These are phyloP conservation scores for Vitis hybrid DNA, from an alignment of 177 flowering plant species.

Conservation along the genomic window DNA sequence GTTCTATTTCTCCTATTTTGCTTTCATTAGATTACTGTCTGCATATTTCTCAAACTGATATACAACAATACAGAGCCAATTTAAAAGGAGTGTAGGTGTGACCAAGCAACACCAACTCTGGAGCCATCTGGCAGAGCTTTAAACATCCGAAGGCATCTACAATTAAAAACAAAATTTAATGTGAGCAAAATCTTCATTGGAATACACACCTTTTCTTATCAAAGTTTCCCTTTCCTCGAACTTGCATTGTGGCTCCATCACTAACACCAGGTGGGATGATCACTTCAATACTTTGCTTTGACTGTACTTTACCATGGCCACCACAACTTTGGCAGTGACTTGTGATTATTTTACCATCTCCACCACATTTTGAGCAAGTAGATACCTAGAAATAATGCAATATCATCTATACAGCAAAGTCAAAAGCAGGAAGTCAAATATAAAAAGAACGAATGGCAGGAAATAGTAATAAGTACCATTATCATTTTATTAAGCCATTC, in stretches of 20 bases:
- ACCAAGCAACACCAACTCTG: neutral
- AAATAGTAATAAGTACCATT: too few species aligned
- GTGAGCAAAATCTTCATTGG: neutral
- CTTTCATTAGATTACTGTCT: neutral
- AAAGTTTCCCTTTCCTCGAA: constrained; percentile 76
- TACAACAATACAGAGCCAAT: neutral
- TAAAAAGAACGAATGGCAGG: neutral
- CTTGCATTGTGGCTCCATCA: constrained; percentile 76
- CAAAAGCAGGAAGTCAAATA: neutral
- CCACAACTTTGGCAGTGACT: constrained; percentile 67
- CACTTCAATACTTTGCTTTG: constrained; percentile 51
- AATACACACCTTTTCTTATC: constrained; percentile 63
- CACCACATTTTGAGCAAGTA: constrained; percentile 74
- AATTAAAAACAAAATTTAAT: neutral
- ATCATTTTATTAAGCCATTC: too few species aligned
- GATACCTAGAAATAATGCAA: constrained; percentile 56
- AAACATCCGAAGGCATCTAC: neutral
- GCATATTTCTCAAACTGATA: too few species aligned
- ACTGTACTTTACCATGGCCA: constrained; percentile 59
- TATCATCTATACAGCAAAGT: constrained; percentile 11
- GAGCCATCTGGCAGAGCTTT: neutral
- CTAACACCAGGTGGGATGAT: constrained; percentile 79
- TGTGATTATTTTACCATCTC: constrained; percentile 74
- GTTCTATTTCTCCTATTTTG: neutral
- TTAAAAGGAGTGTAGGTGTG: neutral